Evolutionary conservation across 164 flowering plant species (phyloP).

Genomic region (Cinnamomum chago): DNA sequence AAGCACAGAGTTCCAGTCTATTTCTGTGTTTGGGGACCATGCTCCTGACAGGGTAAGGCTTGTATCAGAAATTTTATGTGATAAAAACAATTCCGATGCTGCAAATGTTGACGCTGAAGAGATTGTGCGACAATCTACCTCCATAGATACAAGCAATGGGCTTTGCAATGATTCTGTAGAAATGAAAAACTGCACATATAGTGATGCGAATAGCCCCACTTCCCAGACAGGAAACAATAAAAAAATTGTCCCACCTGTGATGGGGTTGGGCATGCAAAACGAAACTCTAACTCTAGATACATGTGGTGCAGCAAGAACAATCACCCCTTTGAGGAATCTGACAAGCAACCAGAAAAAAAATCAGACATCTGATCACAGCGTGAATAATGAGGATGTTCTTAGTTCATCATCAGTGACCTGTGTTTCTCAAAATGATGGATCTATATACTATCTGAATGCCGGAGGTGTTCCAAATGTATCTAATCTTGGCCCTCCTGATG

Average conservation of each 20-base stretch:
- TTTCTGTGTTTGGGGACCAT: not conserved
- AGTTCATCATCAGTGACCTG: not conserved
- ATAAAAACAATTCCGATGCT: too few relatives aligned
- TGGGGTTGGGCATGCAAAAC: not conserved
- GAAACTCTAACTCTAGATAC: not conserved
- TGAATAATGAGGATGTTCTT: not conserved
- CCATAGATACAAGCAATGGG: too few relatives aligned
- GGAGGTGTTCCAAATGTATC: not conserved
- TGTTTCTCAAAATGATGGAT: not conserved
- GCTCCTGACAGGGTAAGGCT: not conserved
- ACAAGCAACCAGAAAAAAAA: not conserved
- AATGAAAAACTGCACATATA: too few relatives aligned
- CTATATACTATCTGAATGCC: not conserved
- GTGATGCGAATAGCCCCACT: not conserved
- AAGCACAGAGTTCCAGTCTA: not conserved
- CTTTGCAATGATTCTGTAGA: too few relatives aligned
- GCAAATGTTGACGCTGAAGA: too few relatives aligned
- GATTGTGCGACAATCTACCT: too few relatives aligned
- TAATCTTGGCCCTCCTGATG: not conserved
- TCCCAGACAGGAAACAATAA: not conserved
- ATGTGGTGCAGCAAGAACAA: not conserved
- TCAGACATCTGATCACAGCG: not conserved
- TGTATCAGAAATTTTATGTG: not conserved
- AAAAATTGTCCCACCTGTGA: not conserved
- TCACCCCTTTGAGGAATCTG: not conserved